Base-by-base conservation (phyloP, 176 grass and related monocot genomes). In the Echinochloa phyllopogon region DNA sequence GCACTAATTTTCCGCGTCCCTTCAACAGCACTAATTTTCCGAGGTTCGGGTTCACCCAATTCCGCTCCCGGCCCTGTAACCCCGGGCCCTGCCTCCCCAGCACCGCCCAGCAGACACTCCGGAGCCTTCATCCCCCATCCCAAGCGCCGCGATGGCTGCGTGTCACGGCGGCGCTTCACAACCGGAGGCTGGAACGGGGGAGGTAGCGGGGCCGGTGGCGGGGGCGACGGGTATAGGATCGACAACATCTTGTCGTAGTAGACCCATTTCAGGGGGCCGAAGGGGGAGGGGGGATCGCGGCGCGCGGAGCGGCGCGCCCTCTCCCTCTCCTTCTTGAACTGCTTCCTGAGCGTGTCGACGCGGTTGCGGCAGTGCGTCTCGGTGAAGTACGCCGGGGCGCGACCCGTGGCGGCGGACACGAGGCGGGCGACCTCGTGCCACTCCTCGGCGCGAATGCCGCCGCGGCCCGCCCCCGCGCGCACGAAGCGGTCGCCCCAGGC, bases 361-460 rank as follows among this genome's bases (percentile, higher is more conserved):
- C 91, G 93, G 89, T 98, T 98, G 58, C 91, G 91, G 75, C 96
- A 98, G 75, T 98, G 90, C 24, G 67, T 38, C 67, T 95, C 93
- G 43, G 89, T 90, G 48, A 57, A 91, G 66, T 88, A 85, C 0
- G 69, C 87, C 16, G 52, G 40, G 0, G 89, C 83, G 3, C 38
- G 84, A 27, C 52, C 69, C 1, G 81, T 85, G 3, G 83, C 83
- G 25, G 81, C 76, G 57, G 85, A 67, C 27, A 61, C 81, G 48
- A 82, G 62, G 67, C 38, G 87, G n/a, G 91, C 86, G 18, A 98
- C 88, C 73, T 95, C 91, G 66, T 74, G 82, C 96, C 96, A 98
- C 80, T 98, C 87, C 3, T 90, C 93, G 36, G 89, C 78, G 58
- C 91, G 85, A 67, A 98, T 56, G 74, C 82, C 90, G 51, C 89